Evolutionary conservation across 2,329 filamentous ascomycete genomes (phyloP).

Genomic region (Raffaelea deltoideospora): DNA sequence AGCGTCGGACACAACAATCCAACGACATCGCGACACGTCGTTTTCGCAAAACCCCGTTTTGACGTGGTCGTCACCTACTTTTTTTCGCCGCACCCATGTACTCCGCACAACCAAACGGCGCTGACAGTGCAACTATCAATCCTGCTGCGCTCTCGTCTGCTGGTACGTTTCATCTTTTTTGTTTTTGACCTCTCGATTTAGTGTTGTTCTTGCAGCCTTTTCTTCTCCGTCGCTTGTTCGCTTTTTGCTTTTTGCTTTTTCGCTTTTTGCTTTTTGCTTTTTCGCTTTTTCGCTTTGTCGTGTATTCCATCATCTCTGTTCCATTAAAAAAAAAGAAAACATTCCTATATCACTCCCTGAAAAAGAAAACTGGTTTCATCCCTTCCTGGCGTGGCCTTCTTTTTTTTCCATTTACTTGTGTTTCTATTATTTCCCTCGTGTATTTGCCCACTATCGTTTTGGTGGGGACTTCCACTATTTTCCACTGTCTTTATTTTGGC

Average conservation of each 20-base stretch:
- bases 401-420: too few relatives aligned
- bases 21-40: constrained; percentile 50
- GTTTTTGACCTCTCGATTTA: constrained; percentile 1
- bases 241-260: background rate
- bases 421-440: too few relatives aligned
- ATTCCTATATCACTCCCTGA: background rate
- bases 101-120: constrained; percentile 53
- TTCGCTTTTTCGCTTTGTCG: background rate
- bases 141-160: constrained; percentile 73
- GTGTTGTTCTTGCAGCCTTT: constrained; percentile 7
- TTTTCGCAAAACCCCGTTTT: constrained; percentile 32
- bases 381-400: too few relatives aligned
- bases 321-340: background rate
- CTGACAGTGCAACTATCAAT: constrained; percentile 82
- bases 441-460: too few relatives aligned
- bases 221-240: background rate
- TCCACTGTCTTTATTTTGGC: too few relatives aligned
- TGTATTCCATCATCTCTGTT: background rate
- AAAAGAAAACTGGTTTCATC: background rate
- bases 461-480: too few relatives aligned
- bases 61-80: constrained; percentile 23
- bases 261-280: constrained; percentile 1
- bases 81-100: constrained; percentile 34
- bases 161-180: constrained; percentile 29
- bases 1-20: too few relatives aligned